Evolutionary conservation across 2,329 filamentous ascomycete genomes (phyloP).

Genomic region (Calcarisporium arbuscula): DNA sequence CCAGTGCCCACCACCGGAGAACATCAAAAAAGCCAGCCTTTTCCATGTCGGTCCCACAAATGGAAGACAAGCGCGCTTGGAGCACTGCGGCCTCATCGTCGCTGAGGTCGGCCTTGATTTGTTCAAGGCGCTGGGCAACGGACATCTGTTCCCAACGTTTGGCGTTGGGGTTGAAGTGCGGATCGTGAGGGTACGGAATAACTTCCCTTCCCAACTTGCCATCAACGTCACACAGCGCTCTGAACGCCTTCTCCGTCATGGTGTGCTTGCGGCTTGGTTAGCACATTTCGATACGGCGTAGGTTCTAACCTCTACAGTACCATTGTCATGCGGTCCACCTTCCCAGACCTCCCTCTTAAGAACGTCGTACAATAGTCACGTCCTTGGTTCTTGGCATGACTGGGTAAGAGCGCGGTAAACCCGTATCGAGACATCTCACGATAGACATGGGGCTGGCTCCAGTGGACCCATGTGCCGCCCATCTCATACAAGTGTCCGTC

Average conservation of each 20-base stretch:
- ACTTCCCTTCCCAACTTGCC: slow-evolving; percentile 28
- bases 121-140: slow-evolving; percentile 32
- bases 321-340: no score
- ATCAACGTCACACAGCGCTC: slow-evolving; percentile 41
- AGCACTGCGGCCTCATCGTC: slow-evolving; percentile 30
- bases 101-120: slow-evolving; percentile 31
- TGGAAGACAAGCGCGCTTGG: slow-evolving; percentile 37
- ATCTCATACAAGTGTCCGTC: slow-evolving; percentile 38
- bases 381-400: no score
- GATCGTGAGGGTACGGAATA: slow-evolving; percentile 34
- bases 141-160: slow-evolving; percentile 32
- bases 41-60: slow-evolving; percentile 24
- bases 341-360: no score
- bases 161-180: slow-evolving; percentile 24
- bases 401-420: no score
- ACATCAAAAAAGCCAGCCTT: slow-evolving; percentile 2
- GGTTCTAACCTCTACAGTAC: no score
- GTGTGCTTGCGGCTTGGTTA: slow-evolving; percentile 18
- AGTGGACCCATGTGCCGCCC: slow-evolving; percentile 44
- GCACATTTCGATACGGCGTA: no score
- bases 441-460: slow-evolving; percentile 36
- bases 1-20: slow-evolving; percentile 39
- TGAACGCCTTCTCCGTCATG: slow-evolving; percentile 25
- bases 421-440: slow-evolving; percentile 39
- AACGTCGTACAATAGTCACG: slow-evolving; percentile 34